A percentile compares a stretch with the other conserved stretches of the same genome.
phyloP scores from a whole-genome alignment of 305 asterid genomes.

The Withania somnifera region DNA sequence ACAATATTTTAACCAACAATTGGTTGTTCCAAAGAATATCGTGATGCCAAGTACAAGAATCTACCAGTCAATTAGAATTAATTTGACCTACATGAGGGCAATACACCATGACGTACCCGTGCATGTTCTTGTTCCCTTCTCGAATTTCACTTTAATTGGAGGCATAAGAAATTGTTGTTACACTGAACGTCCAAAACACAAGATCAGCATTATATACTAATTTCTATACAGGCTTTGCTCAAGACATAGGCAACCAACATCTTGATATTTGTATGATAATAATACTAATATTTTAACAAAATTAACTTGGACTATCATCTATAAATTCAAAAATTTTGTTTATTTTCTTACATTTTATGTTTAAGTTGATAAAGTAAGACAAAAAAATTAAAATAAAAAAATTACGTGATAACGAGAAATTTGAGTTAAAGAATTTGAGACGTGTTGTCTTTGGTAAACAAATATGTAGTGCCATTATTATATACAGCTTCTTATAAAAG shows the following conservation, averaged over 20 bases:
- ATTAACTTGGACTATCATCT: too few species aligned
- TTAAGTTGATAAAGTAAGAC: too few species aligned
- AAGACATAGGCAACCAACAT: background rate
- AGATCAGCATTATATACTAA: background rate
- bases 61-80: background rate
- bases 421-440: too few species aligned
- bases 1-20: background rate
- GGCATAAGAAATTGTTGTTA: background rate
- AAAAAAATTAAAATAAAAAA: too few species aligned
- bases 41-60: background rate
- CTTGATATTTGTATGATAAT: background rate
- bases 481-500: too few species aligned
- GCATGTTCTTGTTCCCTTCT: background rate
- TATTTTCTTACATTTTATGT: too few species aligned
- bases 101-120: background rate
- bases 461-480: too few species aligned
- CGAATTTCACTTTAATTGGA: background rate
- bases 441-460: too few species aligned
- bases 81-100: background rate
- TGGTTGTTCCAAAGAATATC: background rate
- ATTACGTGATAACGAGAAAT: too few species aligned
- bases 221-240: background rate
- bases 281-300: background rate
- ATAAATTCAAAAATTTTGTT: too few species aligned
- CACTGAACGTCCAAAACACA: background rate